Conservation (phyloP, 306 rosid species). For the Quercus berberidifolia region DNA sequence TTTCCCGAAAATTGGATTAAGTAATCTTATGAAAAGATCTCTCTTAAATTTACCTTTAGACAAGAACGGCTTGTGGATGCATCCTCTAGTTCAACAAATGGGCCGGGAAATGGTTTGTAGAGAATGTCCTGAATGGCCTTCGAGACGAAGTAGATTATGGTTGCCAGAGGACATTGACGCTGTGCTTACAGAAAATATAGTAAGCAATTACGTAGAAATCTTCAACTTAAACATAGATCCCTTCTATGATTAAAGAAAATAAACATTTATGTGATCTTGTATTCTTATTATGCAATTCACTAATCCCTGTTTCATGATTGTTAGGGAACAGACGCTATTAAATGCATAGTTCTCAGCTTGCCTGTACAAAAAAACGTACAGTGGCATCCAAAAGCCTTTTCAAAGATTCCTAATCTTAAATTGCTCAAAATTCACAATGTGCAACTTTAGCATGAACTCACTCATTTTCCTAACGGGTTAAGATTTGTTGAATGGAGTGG, state of each 20-base stretch:
- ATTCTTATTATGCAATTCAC: neutral
- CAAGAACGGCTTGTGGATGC: slow-evolving; percentile 8
- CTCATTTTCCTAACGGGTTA: neutral
- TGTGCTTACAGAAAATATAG: slow-evolving; percentile 2
- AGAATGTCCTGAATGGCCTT: neutral
- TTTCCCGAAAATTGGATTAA: neutral
- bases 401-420: neutral
- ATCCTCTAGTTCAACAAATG: slow-evolving; percentile 24
- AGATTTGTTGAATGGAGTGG: neutral
- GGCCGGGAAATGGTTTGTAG: slow-evolving; percentile 23
- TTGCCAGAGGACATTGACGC: neutral
- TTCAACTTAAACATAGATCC: too few relatives aligned
- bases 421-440: slow-evolving; percentile 7
- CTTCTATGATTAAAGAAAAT: too few relatives aligned
- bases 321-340: slow-evolving; percentile 6
- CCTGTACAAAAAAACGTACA: too few relatives aligned
- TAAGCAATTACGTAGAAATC: neutral
- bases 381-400: too few relatives aligned
- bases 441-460: neutral
- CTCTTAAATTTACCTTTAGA: slow-evolving; percentile 1
- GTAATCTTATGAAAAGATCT: slow-evolving; percentile 14
- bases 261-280: too few relatives aligned
- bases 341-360: neutral
- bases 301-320: neutral
- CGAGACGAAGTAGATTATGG: slow-evolving; percentile 28